Percentiles rank a stretch among this genome's conserved stretches.
These are phyloP conservation scores for Rhizopogon vinicolor DNA, from an alignment of 768 basidiomycete species.

Conservation along the genomic window DNA sequence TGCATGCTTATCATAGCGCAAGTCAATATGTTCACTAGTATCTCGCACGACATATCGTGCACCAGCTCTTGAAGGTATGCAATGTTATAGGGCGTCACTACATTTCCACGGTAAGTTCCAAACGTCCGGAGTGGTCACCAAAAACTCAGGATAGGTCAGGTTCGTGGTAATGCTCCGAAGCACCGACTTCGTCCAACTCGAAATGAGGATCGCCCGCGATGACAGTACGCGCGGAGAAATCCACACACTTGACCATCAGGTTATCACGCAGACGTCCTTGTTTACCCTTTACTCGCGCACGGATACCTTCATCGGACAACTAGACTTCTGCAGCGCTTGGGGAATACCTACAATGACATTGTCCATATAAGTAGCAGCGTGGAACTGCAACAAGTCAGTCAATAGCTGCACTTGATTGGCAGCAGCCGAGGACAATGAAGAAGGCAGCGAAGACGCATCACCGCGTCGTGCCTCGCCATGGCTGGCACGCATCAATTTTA, in stretches of 20 bases:
- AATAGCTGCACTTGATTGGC: background rate
- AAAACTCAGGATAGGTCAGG: too few relatives aligned
- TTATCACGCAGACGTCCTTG: slow-evolving; percentile 98
- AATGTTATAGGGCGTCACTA: slow-evolving; percentile 98
- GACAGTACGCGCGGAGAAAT: slow-evolving; percentile 98
- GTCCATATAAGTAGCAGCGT: slow-evolving; percentile 99
- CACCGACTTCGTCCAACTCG: slow-evolving; percentile 55
- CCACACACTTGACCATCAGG: slow-evolving; percentile 99
- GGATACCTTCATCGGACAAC: slow-evolving; percentile 95
- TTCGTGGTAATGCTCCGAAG: too few relatives aligned
- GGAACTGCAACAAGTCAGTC: slow-evolving; percentile 55
- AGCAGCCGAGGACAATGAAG: too few relatives aligned
- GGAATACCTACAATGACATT: slow-evolving; percentile 98
- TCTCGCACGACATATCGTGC: slow-evolving; percentile 91
- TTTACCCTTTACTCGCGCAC: slow-evolving; percentile 99
- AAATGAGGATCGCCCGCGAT: slow-evolving; percentile 99
- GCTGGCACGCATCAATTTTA: too few relatives aligned
- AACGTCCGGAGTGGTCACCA: too few relatives aligned
- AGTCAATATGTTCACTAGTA: slow-evolving; percentile 94
- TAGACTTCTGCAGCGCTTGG: slow-evolving; percentile 95
- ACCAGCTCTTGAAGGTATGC: slow-evolving; percentile 91
- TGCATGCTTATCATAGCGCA: slow-evolving; percentile 93
- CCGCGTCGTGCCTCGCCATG: too few relatives aligned
- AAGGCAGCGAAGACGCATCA: too few relatives aligned
- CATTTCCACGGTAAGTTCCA: background rate